A percentile compares a stretch with the other conserved stretches of the same genome.
These are phyloP conservation scores for Penicillium malachiteum DNA, from an alignment of 495 filamentous ascomycete species.

Conservation along the genomic window DNA sequence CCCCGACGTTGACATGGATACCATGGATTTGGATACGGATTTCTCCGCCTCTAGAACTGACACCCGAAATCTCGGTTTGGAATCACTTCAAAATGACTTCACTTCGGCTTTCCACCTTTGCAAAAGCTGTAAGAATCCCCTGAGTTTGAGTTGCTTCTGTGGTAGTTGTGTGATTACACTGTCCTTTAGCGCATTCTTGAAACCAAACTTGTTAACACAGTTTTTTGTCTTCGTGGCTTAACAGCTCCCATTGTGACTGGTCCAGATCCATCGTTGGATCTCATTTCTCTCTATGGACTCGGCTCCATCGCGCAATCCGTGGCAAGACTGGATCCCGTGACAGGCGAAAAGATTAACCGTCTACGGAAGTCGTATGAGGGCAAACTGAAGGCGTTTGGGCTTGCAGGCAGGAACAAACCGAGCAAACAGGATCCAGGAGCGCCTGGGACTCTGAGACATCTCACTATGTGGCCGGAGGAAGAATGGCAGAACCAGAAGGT, in stretches of 20 bases:
- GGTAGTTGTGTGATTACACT: constrained; percentile 30
- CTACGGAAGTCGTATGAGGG: constrained; percentile 74
- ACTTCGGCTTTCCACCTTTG: constrained; percentile 50
- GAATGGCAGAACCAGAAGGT: constrained; percentile 67
- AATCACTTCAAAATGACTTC: constrained; percentile 47
- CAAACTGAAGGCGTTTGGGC: constrained; percentile 59
- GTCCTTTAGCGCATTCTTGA: constrained; percentile 27
- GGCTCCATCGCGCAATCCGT: constrained; percentile 61
- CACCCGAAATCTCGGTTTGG: constrained; percentile 33
- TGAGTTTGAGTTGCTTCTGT: constrained; percentile 27
- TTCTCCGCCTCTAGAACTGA: constrained; percentile 12
- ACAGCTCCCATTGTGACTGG: constrained; percentile 46
- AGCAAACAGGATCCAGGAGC: constrained; percentile 48
- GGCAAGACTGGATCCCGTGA: constrained; percentile 61
- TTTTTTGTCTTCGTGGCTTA: constrained; percentile 22
- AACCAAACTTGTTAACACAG: constrained; percentile 46
- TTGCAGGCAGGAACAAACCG: constrained; percentile 64
- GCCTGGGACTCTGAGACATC: constrained; percentile 40
- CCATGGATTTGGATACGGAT: constrained; percentile 42
- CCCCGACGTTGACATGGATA: constrained; percentile 26
- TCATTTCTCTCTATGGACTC: constrained; percentile 63
- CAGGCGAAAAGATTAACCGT: constrained; percentile 71
- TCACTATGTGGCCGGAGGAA: constrained; percentile 60
- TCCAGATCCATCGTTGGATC: constrained; percentile 62
- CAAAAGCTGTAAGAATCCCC: constrained; percentile 52